Base-by-base conservation (phyloP, 495 filamentous ascomycete species). In the Penicillium cosmopolitanum region DNA sequence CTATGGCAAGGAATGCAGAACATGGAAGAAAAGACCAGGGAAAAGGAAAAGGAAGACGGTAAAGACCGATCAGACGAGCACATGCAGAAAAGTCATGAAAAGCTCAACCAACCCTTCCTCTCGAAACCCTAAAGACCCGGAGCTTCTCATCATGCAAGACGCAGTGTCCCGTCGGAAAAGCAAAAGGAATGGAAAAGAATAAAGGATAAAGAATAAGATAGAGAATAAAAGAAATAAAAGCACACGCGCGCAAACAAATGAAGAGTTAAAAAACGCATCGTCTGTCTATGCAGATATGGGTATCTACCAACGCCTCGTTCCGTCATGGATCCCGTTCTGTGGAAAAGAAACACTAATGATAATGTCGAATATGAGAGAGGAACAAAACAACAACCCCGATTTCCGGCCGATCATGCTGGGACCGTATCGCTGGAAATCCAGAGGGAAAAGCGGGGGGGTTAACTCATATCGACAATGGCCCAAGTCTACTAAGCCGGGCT, bases 271-370 rank as follows among this genome's bases (percentile, higher is more conserved):
- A 62, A 70, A 48, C 46, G 65, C 55, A 70, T 75, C 63, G 61
- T 66, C 68, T 69, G 66, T 64, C 70, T 72, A 74, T 74, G 71
- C 67, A 71, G 68, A 69, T 70, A 72, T 72, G 77, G 77, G 77
- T 80, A 80, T 80, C 76, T 79, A 76, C 69, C 74, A 78, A 79
- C 75, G 75, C 77, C 75, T 73, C 75, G 73, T 77, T 76, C 74
- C 74, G 61, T 77, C 75, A 73, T 77, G 66, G 28, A 77, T 77
- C 71, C 76, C 66, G 66, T 70, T 69, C 68, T 66, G 55, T 31
- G 28, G 36, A 43, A 56, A 53, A 56, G 38, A 55, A 69, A 62
- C 42, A 44, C 42, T 44, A 60, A 70, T 67, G 47, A 73, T 31
- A 58, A 68, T 62, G 70, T 70, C 68, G 66, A 69, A 55, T 47